Evolutionary conservation across 2,329 filamentous ascomycete genomes (phyloP), one percentile per base, ranked within the genome.

Genomic region (Fusarium camptoceras): DNA sequence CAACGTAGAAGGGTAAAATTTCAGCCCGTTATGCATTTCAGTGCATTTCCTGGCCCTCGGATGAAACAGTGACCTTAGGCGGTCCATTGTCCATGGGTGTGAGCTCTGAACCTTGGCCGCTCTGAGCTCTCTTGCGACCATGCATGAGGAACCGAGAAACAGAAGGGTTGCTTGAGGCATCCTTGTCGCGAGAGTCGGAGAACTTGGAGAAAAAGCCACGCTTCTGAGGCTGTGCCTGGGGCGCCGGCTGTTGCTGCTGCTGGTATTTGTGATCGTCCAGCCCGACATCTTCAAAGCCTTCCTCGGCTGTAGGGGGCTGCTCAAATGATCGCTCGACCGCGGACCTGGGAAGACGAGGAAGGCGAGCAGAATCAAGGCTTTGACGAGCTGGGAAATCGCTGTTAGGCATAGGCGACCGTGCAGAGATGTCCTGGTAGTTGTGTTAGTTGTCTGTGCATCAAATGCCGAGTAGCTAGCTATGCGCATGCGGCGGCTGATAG

Each of bases 201-300:
- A 98, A 94, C 70, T 81, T 82, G 50, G 93, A 87, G 70, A 98
- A 93, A 76, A 97, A 91, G 15, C 92, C 87, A 61, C 89, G 90
- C 83, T 93, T 81, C 72, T 78, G 76, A 55, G 79, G 68, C 37
- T 68, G 68, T 25, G 59, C 75, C 43, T 76, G 79, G 22, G 57
- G 59, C n/a, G 20, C 24, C 8, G 42, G 47, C 24, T 48, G 63
- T n/a, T 66, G 61, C 6, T 66, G 61, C 8, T 53, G 59, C 59
- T 78, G 81, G 24, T 53, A 42, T 66, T 89, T 90, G 50, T 86
- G 83, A 39, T 96, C 93, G 71, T 97, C 94, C 62, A 98, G 83
- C 6, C 94, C 94, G 11, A 98, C 93, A 55, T 98, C 95, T 78
- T 98, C 95, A 73, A 98, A 98, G 8, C 84, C 85, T 75, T 97